phyloP scores from a whole-genome alignment of 2,329 filamentous ascomycete species.

The Exophiala xenobiotica region DNA sequence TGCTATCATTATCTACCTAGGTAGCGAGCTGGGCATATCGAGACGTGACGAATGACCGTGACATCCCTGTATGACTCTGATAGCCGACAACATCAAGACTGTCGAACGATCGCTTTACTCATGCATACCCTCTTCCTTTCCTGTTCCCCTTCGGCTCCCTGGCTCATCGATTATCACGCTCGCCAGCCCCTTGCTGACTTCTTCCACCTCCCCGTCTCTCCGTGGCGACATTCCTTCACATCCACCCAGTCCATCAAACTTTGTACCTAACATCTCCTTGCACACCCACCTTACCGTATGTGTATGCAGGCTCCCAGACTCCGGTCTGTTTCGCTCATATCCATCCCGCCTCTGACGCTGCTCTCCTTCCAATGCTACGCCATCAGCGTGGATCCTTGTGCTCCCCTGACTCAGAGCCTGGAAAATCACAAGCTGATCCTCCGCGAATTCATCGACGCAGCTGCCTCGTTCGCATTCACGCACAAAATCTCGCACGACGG shows the following conservation, averaged over 20 bases:
- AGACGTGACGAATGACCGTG: too few relatives aligned
- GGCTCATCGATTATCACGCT: too few relatives aligned
- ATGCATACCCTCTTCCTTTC: too few relatives aligned
- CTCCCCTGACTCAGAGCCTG: constrained; percentile 53
- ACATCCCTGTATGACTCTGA: too few relatives aligned
- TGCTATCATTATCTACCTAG: too few relatives aligned
- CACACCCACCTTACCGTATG: constrained; percentile 48
- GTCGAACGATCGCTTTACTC: neutral
- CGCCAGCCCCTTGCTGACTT: neutral
- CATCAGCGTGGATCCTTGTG: constrained; percentile 36
- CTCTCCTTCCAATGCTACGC: too few relatives aligned
- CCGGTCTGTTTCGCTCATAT: too few relatives aligned
- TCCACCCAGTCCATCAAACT: constrained; percentile 13
- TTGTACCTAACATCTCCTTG: constrained; percentile 37
- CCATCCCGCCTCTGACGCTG: too few relatives aligned
- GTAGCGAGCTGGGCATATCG: too few relatives aligned
- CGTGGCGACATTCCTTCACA: constrained; percentile 7
- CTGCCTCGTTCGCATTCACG: constrained; percentile 48
- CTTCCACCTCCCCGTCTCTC: neutral
- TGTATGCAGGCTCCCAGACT: constrained; percentile 39
- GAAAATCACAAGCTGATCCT: constrained; percentile 61
- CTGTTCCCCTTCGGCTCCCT: too few relatives aligned
- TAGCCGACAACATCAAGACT: too few relatives aligned
- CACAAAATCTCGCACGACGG: constrained; percentile 47
- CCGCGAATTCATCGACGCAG: constrained; percentile 55